Evolutionary conservation across 2,329 filamentous ascomycete genomes (phyloP).

Genomic region (Chrysosporium queenslandicum): DNA sequence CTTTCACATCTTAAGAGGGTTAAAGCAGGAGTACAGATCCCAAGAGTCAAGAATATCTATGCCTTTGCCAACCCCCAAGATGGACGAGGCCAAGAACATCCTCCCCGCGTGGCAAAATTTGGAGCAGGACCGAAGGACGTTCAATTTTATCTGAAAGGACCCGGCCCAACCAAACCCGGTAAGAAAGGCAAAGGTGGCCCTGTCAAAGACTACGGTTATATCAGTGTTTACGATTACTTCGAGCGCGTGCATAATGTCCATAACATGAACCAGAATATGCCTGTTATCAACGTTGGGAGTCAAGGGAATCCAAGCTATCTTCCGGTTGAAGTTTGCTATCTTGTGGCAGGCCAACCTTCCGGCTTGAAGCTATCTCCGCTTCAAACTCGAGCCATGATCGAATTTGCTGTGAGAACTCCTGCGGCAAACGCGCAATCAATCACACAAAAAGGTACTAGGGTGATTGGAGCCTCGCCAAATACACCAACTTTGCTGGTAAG

Average conservation of each 20-base stretch:
- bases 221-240: conserved; percentile 47
- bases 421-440: conserved; percentile 59
- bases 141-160: conserved; percentile 42
- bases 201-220: conserved; percentile 31
- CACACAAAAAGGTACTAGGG: conserved; percentile 42
- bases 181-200: conserved; percentile 22
- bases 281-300: conserved; percentile 58
- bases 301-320: conserved; percentile 50
- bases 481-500: conserved; percentile 39
- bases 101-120: conserved; percentile 27
- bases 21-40: conserved; percentile 26
- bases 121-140: conserved; percentile 46
- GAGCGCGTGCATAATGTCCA: conserved; percentile 9
- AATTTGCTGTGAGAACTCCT: conserved; percentile 59
- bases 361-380: conserved; percentile 48
- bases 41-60: conserved; percentile 38
- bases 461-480: conserved; percentile 47
- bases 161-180: conserved; percentile 13
- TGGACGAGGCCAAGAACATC: conserved; percentile 27
- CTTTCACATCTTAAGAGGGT: conserved; percentile 34
- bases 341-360: conserved; percentile 56
- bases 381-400: conserved; percentile 61
- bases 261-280: conserved; percentile 30
- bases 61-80: conserved; percentile 37
- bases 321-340: conserved; percentile 55